A percentile compares a stretch with the other conserved stretches of the same genome.
phyloP scores from a whole-genome alignment of 1,139 yeast genomes.

The Arxiozyma bovina region DNA sequence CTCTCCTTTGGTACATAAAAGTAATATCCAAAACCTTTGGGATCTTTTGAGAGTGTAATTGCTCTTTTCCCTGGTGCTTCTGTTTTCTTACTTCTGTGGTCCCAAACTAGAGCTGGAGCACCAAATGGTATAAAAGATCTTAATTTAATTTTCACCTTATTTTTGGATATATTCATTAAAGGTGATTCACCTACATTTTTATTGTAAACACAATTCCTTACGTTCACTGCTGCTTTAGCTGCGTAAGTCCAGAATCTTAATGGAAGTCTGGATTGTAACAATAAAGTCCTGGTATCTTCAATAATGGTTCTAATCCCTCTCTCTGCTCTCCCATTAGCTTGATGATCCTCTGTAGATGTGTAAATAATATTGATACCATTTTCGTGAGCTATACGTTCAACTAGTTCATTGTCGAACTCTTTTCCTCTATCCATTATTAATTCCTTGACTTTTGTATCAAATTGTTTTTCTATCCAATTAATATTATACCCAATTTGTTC shows the following conservation, averaged over 20 bases:
- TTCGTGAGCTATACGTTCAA: background rate
- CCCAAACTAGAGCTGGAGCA: slow-evolving; percentile 2
- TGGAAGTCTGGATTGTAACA: slow-evolving; percentile 1
- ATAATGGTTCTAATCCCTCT: slow-evolving; percentile 1
- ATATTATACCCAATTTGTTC: too few species aligned
- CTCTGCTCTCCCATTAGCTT: slow-evolving; percentile 7
- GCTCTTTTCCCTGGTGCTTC: background rate
- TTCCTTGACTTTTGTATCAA: background rate
- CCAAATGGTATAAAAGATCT: slow-evolving; percentile 6
- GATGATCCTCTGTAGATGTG: slow-evolving; percentile 5
- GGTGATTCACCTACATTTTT: slow-evolving; percentile 1
- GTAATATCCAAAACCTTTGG: slow-evolving; percentile 3
- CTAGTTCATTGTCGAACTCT: slow-evolving; percentile 1
- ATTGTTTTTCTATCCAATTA: too few species aligned
- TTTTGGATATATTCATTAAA: background rate
- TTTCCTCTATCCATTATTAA: slow-evolving; percentile 2
- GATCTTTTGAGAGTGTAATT: slow-evolving; percentile 2
- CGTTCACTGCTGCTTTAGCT: slow-evolving; percentile 5
- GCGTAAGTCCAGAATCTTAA: slow-evolving; percentile 7
- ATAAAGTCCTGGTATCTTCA: background rate
- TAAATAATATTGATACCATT: background rate
- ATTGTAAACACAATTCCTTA: slow-evolving; percentile 4
- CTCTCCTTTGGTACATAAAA: slow-evolving; percentile 5
- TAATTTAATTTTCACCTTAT: background rate
- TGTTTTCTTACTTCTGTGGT: background rate